A percentile compares a stretch with the other conserved stretches of the same genome.
These are phyloP conservation scores for Sclerotinia spermophila DNA, from an alignment of 2,329 filamentous ascomycete genomes.

Conservation along the genomic window DNA sequence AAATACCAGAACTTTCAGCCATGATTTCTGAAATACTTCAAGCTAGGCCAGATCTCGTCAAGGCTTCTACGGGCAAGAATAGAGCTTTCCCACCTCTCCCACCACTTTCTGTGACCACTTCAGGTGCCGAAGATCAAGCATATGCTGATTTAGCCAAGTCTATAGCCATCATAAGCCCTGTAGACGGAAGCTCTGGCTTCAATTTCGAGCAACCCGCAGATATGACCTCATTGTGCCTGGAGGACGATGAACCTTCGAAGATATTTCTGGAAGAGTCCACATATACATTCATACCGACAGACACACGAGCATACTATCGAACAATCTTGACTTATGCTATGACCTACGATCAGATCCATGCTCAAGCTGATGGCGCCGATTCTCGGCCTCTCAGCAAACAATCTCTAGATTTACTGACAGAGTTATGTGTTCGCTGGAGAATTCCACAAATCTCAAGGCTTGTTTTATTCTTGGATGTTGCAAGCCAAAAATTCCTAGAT, in stretches of 20 bases:
- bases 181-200: constrained; percentile 39
- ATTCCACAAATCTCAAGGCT: constrained; percentile 78
- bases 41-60: constrained; percentile 79
- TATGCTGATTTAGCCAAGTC: constrained; percentile 52
- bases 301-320: constrained; percentile 79
- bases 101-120: constrained; percentile 36
- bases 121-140: constrained; percentile 40
- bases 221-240: constrained; percentile 35
- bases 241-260: constrained; percentile 31
- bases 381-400: constrained; percentile 63
- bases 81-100: constrained; percentile 56
- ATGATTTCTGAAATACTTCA: constrained; percentile 92
- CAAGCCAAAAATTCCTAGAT: constrained; percentile 79
- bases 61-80: constrained; percentile 47
- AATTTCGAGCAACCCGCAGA: constrained; percentile 41
- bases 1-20: constrained; percentile 80
- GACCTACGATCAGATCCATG: constrained; percentile 58
- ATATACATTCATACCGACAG: constrained; percentile 86
- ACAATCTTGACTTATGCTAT: constrained; percentile 76
- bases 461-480: constrained; percentile 78
- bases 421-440: constrained; percentile 84
- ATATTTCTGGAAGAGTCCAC: constrained; percentile 54
- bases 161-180: constrained; percentile 43
- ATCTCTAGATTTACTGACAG: constrained; percentile 77
- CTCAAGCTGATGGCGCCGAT: constrained; percentile 42